Evolutionary conservation across 148 eudicot species (phyloP).

Genomic region (Pouteria glomerata): DNA sequence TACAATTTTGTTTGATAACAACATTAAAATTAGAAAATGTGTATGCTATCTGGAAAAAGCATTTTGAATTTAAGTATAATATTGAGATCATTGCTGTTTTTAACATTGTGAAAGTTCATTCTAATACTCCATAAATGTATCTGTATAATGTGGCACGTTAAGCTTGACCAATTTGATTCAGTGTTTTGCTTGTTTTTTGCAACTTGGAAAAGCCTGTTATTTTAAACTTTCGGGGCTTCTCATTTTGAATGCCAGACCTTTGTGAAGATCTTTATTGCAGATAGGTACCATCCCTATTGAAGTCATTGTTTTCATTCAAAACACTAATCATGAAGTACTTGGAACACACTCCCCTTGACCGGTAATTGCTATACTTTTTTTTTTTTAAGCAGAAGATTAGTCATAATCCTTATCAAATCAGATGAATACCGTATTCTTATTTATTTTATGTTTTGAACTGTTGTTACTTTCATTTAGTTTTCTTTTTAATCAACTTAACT

Average conservation of each 20-base stretch:
- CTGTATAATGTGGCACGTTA: not conserved
- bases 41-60: not conserved
- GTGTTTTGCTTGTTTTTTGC: not conserved
- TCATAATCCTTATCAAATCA: not conserved
- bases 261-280: not conserved
- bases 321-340: conserved; percentile 67
- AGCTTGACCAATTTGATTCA: not conserved
- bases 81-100: not conserved
- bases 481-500: not conserved
- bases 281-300: not conserved
- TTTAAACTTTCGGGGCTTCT: not conserved
- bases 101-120: not conserved
- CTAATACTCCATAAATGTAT: not conserved
- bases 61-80: not conserved
- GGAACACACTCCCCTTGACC: conserved; percentile 88
- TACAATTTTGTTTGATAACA: not conserved
- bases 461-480: too few relatives aligned
- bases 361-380: conserved; percentile 58
- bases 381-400: too few relatives aligned
- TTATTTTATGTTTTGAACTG: too few relatives aligned
- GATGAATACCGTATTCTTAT: not conserved
- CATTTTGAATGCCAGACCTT: not conserved
- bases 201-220: not conserved
- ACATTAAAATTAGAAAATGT: not conserved
- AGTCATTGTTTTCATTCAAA: not conserved